Evolutionary conservation across 768 basidiomycete species (phyloP).

Genomic region (Solioccasus polychromus): DNA sequence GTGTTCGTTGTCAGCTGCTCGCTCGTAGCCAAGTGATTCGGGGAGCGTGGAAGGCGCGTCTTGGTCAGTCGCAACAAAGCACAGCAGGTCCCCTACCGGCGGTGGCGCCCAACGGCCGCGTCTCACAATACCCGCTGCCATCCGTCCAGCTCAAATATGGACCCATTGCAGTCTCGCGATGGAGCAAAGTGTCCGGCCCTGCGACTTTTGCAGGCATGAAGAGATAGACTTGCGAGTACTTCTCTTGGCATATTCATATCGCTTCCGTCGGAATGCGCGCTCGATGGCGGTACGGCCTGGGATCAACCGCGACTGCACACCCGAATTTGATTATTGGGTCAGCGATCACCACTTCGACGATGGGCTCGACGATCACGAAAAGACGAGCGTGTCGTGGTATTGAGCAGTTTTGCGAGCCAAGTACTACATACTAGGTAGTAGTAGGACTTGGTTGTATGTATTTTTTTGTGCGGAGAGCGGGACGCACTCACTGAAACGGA

Average conservation of each 20-base stretch:
- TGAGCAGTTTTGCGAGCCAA: constrained; percentile 8
- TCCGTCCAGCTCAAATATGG: constrained; percentile 47
- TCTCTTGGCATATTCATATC: not conserved
- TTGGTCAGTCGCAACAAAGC: constrained; percentile 36
- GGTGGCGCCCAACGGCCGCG: constrained; percentile 22
- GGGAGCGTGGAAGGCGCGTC: constrained; percentile 71
- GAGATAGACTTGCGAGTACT: constrained; percentile 40
- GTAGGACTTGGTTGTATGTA: constrained; percentile 15
- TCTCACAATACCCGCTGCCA: constrained; percentile 16
- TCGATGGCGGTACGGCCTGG: not conserved
- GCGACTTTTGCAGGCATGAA: constrained; percentile 59
- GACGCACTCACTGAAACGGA: constrained; percentile 32
- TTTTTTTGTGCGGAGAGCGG: constrained; percentile 17
- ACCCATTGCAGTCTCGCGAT: constrained; percentile 57
- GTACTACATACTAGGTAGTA: constrained; percentile 5
- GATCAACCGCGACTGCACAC: constrained; percentile 4
- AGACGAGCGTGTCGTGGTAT: constrained; percentile 12
- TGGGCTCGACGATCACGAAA: constrained; percentile 2
- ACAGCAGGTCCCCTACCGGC: constrained; percentile 21
- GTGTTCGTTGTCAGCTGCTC: constrained; percentile 52
- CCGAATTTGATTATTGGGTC: constrained; percentile 3
- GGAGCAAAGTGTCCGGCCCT: constrained; percentile 77
- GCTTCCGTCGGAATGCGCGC: constrained; percentile 3
- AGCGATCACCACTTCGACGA: constrained; percentile 6
- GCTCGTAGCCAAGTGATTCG: constrained; percentile 62